Base-by-base conservation (phyloP, 805 yeast species). In the Phaffomyces antillensis region DNA sequence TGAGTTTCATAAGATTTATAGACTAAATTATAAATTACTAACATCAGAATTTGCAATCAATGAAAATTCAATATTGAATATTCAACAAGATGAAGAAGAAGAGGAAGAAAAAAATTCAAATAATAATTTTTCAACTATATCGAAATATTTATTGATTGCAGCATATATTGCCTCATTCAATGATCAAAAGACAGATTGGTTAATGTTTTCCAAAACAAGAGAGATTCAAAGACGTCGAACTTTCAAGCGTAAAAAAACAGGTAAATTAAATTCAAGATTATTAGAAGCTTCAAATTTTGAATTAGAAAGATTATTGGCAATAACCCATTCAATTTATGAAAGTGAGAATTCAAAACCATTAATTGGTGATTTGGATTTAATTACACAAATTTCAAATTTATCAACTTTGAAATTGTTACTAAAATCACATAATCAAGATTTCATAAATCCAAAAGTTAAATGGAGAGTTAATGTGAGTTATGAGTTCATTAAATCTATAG, bases 111-210 rank as follows among this genome's bases (percentile, higher is more conserved):
- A 9, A 41, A 49, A 43, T 2, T 4, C 37, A n/a, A 44, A 48
- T 1, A 62, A 71, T 42, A 82, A 80, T 51, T 64, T 86, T 36
- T 79, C 90, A 0, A 59, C 57, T 9, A 72, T 76, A 41, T 75
- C 91, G 3, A 84, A 86, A 56, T 86, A 75, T 56, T 63, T 90
- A n/a, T 63, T 89, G 15, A 73, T 88, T 30, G 87, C 96, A 1
- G 81, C 95, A 1, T 90, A 84, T 60, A 65, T 89, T 40, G 95
- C 96, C 1, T 87, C 96, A 0, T 85, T 76, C 57, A 77, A 79
- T 45, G 85, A 83, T 28, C 79, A 83, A 2, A 75, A 77, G 48
- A 75, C 74, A 55, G 97, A 89, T 61, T 66, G 80, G 55, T 75
- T 78, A 42, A 67, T 76, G 43, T 90, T 86, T 55, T 83, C 96